phyloP scores from a whole-genome alignment of 2,329 filamentous ascomycete genomes.

The Aspergillus fumigatiaffinis region DNA sequence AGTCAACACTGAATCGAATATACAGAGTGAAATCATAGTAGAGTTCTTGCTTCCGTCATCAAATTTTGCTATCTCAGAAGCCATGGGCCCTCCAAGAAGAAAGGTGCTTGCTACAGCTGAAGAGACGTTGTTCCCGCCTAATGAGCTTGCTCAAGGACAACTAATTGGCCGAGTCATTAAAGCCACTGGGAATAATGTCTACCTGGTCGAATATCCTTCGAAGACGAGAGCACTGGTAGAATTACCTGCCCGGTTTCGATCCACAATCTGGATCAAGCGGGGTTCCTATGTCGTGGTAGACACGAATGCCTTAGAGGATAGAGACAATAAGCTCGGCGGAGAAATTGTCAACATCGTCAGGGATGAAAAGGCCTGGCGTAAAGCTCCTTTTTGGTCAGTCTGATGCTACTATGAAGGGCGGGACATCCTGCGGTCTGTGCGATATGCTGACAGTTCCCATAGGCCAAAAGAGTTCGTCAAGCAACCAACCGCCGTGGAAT shows the following conservation, averaged over 20 bases:
- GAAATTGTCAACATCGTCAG: conserved; percentile 91
- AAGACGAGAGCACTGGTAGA: conserved; percentile 69
- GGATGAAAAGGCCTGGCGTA: conserved; percentile 89
- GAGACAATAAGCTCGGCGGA: conserved; percentile 74
- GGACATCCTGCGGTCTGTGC: not conserved
- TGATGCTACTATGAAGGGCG: not conserved
- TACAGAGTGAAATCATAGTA: not conserved
- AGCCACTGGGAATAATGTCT: conserved; percentile 85
- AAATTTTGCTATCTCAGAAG: not conserved
- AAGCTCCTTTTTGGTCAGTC: conserved; percentile 76
- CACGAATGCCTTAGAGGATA: conserved; percentile 58
- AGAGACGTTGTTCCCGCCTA: conserved; percentile 62
- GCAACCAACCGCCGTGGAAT: conserved; percentile 54
- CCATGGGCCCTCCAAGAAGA: conserved; percentile 72
- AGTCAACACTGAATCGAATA: not conserved
- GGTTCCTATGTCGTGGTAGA: conserved; percentile 85
- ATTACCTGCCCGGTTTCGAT: conserved; percentile 79
- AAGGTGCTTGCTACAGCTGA: conserved; percentile 73
- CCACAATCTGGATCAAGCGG: conserved; percentile 88
- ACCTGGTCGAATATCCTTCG: conserved; percentile 69
- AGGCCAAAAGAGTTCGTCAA: conserved; percentile 80
- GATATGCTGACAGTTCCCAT: conserved; percentile 13
- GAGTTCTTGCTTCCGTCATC: not conserved
- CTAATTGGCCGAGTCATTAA: conserved; percentile 73
- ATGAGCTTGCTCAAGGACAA: conserved; percentile 48